Evolutionary conservation across 1,284 basidiomycete genomes (phyloP), one percentile per base, ranked within the genome.

Genomic region (Austroboletus novae-zelandiae): DNA sequence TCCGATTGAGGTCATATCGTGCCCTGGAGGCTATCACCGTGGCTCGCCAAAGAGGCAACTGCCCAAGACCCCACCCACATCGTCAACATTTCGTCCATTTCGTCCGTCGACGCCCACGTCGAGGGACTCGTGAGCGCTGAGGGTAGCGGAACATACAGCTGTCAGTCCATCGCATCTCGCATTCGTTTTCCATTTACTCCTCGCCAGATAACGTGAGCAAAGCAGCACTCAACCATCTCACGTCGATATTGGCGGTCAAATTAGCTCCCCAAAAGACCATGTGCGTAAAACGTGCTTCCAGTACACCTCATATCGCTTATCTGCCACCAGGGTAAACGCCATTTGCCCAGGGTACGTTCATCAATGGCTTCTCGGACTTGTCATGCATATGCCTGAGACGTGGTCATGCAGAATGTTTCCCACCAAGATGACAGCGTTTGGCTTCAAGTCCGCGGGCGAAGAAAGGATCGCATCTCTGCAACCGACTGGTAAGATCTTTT

Each of bases 371-470:
- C 18, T 53, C 32, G 11, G 25, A 34, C 30, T 32, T 41, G 23
- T 4, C 6, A 29, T 9, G 8, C 43, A 31, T 25, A 44, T 36
- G 35, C 32, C 37, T 52, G 20, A 61, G 23, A 50, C 31, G 27
- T n/a, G 7, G 5, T 31, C 27, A 17, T 20, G 11, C 40, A 89
- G 87, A 9, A 74, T 92, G 15, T 94, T 92, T 72, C 89, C 89
- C 0, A 89, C 86, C 47, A 89, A 86, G 68, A 94, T 95, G 92
- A 94, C 92, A 1, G 80, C 86, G 0, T 91, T 77, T 48, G 89
- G 84, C 5, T 74, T 92, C 60, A 79, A 83, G 60, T 75, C 72
- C 30, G 69, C 71, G 13, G 81, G 83, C 5, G 79, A 78, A 43
- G 76, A 80, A n/a, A 67, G 57, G 3, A 77, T 90, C 53, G 72